Evolutionary conservation across 805 yeast genomes (phyloP), one percentile per base, ranked within the genome.

Genomic region (Saccharomycopsis fibuligera): DNA sequence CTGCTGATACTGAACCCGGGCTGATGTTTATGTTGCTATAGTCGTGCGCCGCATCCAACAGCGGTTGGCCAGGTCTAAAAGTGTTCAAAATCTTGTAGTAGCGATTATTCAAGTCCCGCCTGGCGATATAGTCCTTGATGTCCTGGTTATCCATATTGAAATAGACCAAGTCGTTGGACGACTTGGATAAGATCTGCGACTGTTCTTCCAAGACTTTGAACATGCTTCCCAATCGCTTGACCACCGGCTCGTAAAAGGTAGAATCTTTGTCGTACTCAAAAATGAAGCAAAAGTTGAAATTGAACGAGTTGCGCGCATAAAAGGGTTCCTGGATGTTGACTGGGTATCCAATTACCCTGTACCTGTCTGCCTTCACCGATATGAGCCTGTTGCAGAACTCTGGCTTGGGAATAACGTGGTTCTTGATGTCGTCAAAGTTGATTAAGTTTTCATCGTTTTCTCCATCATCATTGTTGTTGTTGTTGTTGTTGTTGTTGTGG

Each of bases 361-460:
- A 86, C 40, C 78, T 74, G 30, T 79, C 82, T 54, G 82, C 78
- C 55, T 86, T 81, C 57, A 89, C 72, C 1, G 93, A 77, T 21
- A 95, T 74, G 35, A 91, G 71, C 51, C 83, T 74, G 62, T 91
- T 87, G 63, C 98, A 93, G 22, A 93, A 70, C 41, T 83, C 87
- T 0, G 96, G 90, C 60, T 93, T 93, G 1, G 99, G 99, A 24
- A 93, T 91, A 41, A 93, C 78, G 62, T 86, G 93, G 69, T 88
- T 91, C 61, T 87, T 87, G 38, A 93, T 81, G 1, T 86, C 73
- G 60, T 88, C 95, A 63, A 95, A 93, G 57, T 85, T 82, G n/a
- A 50, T 41, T 5, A 36, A 17, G 21, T 21, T 36, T 8, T 29
- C 25, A 30, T 29, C 25, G n/a, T 41, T 17, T 29, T 41, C 22